Percentiles rank a stretch among this genome's conserved stretches.
Conservation (phyloP, 2,329 filamentous ascomycete genomes). For the Ascomycota sp. region DNA sequence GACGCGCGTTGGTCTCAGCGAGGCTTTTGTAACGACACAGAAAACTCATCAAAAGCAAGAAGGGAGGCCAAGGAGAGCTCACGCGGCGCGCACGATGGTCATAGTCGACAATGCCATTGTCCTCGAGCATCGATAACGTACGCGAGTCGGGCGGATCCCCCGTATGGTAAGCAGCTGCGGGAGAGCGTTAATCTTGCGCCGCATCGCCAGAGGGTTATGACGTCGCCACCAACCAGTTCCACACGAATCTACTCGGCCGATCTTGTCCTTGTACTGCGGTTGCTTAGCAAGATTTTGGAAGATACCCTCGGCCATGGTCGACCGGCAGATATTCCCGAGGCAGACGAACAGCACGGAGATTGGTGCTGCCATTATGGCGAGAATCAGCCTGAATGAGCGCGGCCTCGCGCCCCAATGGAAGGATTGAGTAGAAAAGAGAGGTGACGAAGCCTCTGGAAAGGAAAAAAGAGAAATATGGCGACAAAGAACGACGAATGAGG, state of each 20-base stretch:
- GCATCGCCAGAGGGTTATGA: too few species aligned
- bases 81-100: constrained; percentile 57
- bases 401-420: neutral
- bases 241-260: constrained; percentile 60
- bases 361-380: constrained; percentile 15
- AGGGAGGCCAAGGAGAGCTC: constrained; percentile 4
- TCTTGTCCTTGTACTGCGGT: constrained; percentile 31
- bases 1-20: neutral
- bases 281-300: constrained; percentile 51
- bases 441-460: too few species aligned
- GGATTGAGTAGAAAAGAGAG: neutral
- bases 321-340: constrained; percentile 84
- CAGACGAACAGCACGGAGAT: constrained; percentile 82
- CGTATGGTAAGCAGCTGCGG: constrained; percentile 53
- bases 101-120: constrained; percentile 57
- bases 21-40: too few species aligned
- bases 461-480: too few species aligned
- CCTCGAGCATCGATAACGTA: constrained; percentile 55
- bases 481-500: too few species aligned
- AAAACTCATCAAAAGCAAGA: neutral
- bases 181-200: too few species aligned
- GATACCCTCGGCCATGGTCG: constrained; percentile 88
- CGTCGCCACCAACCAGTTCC: constrained; percentile 38
- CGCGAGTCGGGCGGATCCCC: constrained; percentile 58
- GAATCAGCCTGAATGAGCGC: neutral